A percentile compares a stretch with the other conserved stretches of the same genome.
Conservation (phyloP, 2,329 filamentous ascomycete species). For the Colletotrichum falcatum region DNA sequence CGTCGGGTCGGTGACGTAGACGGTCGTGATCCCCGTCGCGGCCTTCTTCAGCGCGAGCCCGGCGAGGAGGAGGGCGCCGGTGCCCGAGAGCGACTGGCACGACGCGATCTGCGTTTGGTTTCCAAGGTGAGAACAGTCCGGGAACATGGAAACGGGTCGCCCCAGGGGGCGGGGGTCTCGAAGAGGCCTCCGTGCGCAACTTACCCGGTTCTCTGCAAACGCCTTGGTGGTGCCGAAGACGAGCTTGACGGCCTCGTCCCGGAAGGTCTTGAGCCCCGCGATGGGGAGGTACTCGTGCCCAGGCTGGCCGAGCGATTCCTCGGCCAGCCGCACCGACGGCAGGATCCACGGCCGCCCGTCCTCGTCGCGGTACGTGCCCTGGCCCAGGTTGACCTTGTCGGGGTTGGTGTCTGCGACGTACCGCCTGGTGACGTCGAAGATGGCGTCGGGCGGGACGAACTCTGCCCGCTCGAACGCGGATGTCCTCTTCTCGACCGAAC, state of each 20-base stretch:
- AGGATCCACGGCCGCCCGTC: constrained; percentile 54
- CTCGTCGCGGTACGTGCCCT: constrained; percentile 54
- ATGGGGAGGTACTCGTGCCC: constrained; percentile 56
- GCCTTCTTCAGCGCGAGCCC: constrained; percentile 49
- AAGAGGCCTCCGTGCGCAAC: too few species aligned
- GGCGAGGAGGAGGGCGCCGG: constrained; percentile 53
- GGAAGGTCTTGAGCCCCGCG: constrained; percentile 49
- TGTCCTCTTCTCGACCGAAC: constrained; percentile 22
- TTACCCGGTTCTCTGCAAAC: constrained; percentile 47
- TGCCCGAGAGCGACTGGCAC: constrained; percentile 55
- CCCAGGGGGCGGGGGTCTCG: too few species aligned
- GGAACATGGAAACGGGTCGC: too few species aligned
- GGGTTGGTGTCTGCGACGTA: constrained; percentile 48
- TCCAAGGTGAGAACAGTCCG: neutral
- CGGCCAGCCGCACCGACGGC: constrained; percentile 50
- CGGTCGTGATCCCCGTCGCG: constrained; percentile 44
- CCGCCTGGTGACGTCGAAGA: constrained; percentile 51
- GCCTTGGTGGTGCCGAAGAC: constrained; percentile 47
- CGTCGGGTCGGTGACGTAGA: constrained; percentile 55
- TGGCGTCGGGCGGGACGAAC: constrained; percentile 48
- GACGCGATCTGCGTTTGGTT: constrained; percentile 49
- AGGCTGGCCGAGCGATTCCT: constrained; percentile 40
- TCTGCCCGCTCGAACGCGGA: constrained; percentile 44
- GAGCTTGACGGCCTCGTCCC: constrained; percentile 49
- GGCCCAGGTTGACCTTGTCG: constrained; percentile 54